phyloP scores from a whole-genome alignment of 805 yeast species.

The Wickerhamiella musiphila region DNA sequence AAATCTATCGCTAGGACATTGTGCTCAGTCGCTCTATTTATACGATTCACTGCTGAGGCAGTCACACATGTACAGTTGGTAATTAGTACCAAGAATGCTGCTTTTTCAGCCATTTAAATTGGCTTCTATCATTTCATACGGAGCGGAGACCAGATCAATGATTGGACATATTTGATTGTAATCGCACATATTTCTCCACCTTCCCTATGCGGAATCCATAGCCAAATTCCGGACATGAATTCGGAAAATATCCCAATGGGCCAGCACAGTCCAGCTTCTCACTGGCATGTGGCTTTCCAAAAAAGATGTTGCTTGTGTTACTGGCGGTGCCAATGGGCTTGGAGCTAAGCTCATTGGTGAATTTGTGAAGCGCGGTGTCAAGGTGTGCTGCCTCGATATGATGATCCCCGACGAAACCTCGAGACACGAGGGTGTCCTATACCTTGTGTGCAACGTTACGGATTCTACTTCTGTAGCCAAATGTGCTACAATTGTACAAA shows the following conservation, averaged over 20 bases:
- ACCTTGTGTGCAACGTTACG: slow-evolving; percentile 57
- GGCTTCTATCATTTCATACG: background rate
- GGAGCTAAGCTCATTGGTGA: slow-evolving; percentile 44
- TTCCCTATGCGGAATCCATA: no score
- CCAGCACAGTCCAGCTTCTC: no score
- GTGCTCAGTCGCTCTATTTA: no score
- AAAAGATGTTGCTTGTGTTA: slow-evolving; percentile 47
- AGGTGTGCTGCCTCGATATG: slow-evolving; percentile 53
- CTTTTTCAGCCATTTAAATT: background rate
- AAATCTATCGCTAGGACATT: slow-evolving; percentile 50
- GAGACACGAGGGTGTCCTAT: slow-evolving; percentile 29
- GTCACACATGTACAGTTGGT: background rate
- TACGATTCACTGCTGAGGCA: no score
- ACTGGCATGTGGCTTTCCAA: slow-evolving; percentile 14
- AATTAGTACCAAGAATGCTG: background rate
- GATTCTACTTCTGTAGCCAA: slow-evolving; percentile 28
- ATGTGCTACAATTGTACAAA: slow-evolving; percentile 25
- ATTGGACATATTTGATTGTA: no score
- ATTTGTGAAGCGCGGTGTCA: slow-evolving; percentile 29
- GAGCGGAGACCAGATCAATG: no score
- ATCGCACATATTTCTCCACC: no score
- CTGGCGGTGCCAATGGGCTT: slow-evolving; percentile 75
- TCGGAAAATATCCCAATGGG: no score
- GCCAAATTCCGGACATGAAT: no score
- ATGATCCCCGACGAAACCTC: slow-evolving; percentile 23